Evolutionary conservation across 805 yeast species (phyloP).

Genomic region (Monosporozyma servazzii): DNA sequence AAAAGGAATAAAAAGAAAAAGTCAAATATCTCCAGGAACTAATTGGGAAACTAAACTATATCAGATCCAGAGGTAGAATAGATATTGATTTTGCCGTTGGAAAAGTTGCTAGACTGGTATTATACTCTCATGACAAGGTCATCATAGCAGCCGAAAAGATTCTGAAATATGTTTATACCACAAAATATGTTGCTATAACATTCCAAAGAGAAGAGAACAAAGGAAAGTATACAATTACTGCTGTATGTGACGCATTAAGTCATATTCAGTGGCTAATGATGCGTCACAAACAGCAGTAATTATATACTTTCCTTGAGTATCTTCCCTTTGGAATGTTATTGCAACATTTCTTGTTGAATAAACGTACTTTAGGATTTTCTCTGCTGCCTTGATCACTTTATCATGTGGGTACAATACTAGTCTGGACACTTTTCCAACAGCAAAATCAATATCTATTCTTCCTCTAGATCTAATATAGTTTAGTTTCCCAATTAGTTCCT

Average conservation of each 20-base stretch:
- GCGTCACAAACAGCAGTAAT: conserved; percentile 1
- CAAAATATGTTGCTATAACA: background rate
- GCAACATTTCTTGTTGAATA: background rate
- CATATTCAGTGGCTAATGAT: conserved; percentile 2
- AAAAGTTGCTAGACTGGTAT: background rate
- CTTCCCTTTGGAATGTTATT: background rate
- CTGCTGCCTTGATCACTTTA: background rate
- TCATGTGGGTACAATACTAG: conserved; percentile 1
- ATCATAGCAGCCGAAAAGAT: background rate
- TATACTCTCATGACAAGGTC: conserved; percentile 2
- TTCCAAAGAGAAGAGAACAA: background rate
- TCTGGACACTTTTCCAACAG: conserved; percentile 1
- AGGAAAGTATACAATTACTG: background rate
- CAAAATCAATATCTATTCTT: background rate
- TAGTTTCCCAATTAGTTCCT: conserved; percentile 3
- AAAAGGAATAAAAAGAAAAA: no score
- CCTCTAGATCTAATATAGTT: conserved; percentile 1
- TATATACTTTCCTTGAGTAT: background rate
- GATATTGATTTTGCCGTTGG: conserved; percentile 4
- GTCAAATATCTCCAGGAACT: conserved; percentile 1
- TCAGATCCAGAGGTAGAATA: conserved; percentile 2
- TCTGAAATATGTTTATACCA: background rate
- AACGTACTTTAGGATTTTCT: background rate
- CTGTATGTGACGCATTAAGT: conserved; percentile 1
- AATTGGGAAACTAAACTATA: conserved; percentile 3